Evolutionary conservation across 2,329 filamentous ascomycete species (phyloP), one percentile per base, ranked within the genome.

Genomic region (Botrytis elliptica): DNA sequence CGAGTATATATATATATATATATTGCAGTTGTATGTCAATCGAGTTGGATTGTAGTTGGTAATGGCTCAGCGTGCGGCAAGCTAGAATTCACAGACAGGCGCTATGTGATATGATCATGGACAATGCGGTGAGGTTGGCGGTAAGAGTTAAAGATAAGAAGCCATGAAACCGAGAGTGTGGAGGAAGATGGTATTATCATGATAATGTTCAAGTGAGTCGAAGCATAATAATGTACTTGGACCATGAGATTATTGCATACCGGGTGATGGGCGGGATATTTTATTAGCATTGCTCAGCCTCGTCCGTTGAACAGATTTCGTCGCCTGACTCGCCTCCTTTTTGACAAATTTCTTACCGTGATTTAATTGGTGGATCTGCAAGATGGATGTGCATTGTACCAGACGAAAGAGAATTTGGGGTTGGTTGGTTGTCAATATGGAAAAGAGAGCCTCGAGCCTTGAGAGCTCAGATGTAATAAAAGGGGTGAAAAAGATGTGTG

Each of bases 361-460:
- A 67, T 68, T 20, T 55, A 1, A 68, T 68, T 68, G 46, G 65
- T 22, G 40, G 65, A 29, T 55, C 14, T 68, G 36, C 22, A 68
- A 29, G 8, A 68, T 55, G 65, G 8, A 68, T 55, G 65, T 55
- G 46, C 65, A 68, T 57, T 68, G 65, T 25, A 55, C 36, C 9
- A 1, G 42, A 12, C 4, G 22, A 18, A 38, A n/a, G 33, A 20
- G 33, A 49, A 67, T 67, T 33, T 40, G 65, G 36, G 65, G 46
- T 67, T 55, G 49, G 46, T 67, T 55, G 49, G 49, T 16, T 6
- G 49, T 67, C 22, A 40, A n/a, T 16, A 8, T 55, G 25, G 16
- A 18, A 29, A 29, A 29, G n/a, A 57, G 52, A 52, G n/a, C n/a
- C n/a, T 64, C 9, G 52, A 52, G n/a, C 16, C n/a, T 64, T 2